A percentile compares a stretch with the other conserved stretches of the same genome.
Conservation (phyloP, 2,329 filamentous ascomycete species). For the Claviceps sorghi region DNA sequence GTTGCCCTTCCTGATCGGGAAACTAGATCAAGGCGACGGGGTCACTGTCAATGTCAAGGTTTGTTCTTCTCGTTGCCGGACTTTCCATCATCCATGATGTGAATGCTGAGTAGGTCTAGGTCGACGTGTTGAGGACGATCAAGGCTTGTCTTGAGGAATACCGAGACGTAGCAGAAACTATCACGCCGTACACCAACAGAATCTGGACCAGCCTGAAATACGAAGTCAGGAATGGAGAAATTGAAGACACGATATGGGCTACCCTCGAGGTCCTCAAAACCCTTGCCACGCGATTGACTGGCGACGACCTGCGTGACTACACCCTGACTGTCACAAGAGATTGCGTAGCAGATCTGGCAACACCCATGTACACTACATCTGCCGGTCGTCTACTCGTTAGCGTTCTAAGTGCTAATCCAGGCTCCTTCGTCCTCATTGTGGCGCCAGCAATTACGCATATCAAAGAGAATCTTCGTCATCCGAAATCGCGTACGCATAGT, state of each 20-base stretch:
- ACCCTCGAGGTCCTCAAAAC: constrained; percentile 40
- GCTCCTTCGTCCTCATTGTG: constrained; percentile 33
- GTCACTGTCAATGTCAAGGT: constrained; percentile 45
- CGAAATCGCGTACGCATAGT: constrained; percentile 34
- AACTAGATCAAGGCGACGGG: constrained; percentile 44
- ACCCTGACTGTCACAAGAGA: constrained; percentile 35
- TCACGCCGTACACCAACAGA: constrained; percentile 33
- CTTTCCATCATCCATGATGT: not conserved
- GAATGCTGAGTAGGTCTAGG: constrained; percentile 16
- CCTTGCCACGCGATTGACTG: constrained; percentile 30
- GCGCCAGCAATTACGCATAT: constrained; percentile 33
- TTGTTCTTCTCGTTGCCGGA: not conserved
- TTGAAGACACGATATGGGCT: constrained; percentile 40
- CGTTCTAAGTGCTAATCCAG: constrained; percentile 31
- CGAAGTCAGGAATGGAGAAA: constrained; percentile 46
- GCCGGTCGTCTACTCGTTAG: constrained; percentile 38
- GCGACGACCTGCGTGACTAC: constrained; percentile 30
- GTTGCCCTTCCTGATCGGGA: constrained; percentile 40
- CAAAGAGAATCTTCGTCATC: constrained; percentile 34
- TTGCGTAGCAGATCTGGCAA: constrained; percentile 37
- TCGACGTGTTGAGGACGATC: constrained; percentile 42
- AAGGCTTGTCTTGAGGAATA: constrained; percentile 38
- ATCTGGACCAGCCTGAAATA: constrained; percentile 49
- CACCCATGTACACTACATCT: constrained; percentile 35
- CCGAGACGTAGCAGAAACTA: constrained; percentile 27